Percentiles rank a stretch among this genome's conserved stretches.
phyloP scores from a whole-genome alignment of 352 stramenopile genomes.

The Phytophthora fragariae region DNA sequence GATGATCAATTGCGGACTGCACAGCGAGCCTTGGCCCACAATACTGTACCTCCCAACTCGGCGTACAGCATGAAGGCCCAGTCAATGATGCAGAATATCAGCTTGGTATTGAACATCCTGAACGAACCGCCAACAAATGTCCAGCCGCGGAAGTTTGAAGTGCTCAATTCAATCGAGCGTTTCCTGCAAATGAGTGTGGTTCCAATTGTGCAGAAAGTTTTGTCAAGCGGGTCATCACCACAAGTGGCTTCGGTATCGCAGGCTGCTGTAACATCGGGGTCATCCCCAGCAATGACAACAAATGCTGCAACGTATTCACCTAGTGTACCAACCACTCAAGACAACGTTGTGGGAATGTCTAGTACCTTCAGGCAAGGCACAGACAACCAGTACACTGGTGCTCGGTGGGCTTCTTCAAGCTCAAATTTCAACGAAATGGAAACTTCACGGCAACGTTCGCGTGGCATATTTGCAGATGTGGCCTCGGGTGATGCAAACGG shows the following conservation, averaged over 20 bases:
- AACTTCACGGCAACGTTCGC: conserved; percentile 10
- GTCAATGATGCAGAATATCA: conserved; percentile 87
- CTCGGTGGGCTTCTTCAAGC: conserved; percentile 21
- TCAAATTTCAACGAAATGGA: conserved; percentile 11
- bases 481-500: conserved; percentile 5
- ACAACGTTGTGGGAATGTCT: conserved; percentile 4
- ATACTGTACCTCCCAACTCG: conserved; percentile 66
- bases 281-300: conserved; percentile 4
- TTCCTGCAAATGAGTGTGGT: conserved; percentile 85
- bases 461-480: conserved; percentile 19
- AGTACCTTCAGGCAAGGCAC: neutral
- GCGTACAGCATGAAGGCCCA: conserved; percentile 76
- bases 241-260: conserved; percentile 10
- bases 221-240: conserved; percentile 25
- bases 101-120: conserved; percentile 71
- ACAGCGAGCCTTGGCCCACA: conserved; percentile 71
- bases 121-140: conserved; percentile 48
- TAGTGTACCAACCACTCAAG: conserved; percentile 3
- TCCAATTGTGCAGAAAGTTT: conserved; percentile 78
- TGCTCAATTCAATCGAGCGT: conserved; percentile 80
- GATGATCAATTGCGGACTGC: conserved; percentile 61
- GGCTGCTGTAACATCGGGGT: neutral
- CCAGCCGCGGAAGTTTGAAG: conserved; percentile 69
- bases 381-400: conserved; percentile 20
- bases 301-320: conserved; percentile 22